A percentile compares a stretch with the other conserved stretches of the same genome.
Conservation (phyloP, 331 rosid species). For the Telfairia occidentalis region DNA sequence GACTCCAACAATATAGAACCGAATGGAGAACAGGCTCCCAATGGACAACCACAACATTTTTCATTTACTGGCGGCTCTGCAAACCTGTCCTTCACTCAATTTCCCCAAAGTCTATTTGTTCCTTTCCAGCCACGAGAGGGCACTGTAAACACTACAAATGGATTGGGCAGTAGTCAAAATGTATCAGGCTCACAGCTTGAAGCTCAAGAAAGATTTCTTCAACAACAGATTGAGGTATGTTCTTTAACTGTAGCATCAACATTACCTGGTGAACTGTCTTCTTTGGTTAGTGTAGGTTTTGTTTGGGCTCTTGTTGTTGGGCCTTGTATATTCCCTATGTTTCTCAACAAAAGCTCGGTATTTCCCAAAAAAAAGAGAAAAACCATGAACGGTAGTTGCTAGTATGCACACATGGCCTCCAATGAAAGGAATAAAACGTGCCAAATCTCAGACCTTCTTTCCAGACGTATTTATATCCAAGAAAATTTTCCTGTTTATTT, state of each 20-base stretch:
- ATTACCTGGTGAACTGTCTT: neutral
- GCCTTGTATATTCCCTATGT: neutral
- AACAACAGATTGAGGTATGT: slow-evolving; percentile 62
- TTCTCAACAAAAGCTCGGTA: too few relatives aligned
- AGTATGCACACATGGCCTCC: too few relatives aligned
- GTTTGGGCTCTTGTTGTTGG: neutral
- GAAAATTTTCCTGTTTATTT: neutral
- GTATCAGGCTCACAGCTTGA: slow-evolving; percentile 36
- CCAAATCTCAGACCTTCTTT: neutral
- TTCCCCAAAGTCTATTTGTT: slow-evolving; percentile 29
- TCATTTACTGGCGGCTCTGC: slow-evolving; percentile 37
- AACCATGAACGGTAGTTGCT: too few relatives aligned
- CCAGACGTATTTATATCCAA: neutral
- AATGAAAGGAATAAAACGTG: neutral
- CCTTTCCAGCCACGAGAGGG: slow-evolving; percentile 32
- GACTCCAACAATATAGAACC: slow-evolving; percentile 26
- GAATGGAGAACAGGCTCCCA: slow-evolving; percentile 32
- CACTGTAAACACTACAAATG: slow-evolving; percentile 25
- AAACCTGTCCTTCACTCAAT: slow-evolving; percentile 36
- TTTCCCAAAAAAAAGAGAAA: too few relatives aligned
- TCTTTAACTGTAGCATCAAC: neutral
- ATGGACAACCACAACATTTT: slow-evolving; percentile 35
- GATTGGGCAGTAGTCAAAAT: slow-evolving; percentile 30
- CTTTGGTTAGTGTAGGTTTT: neutral
- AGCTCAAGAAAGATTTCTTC: slow-evolving; percentile 45